Evolutionary conservation across 1,284 basidiomycete genomes (phyloP), one percentile per base, ranked within the genome.

Genomic region (Cutaneotrichosporon dermatis): DNA sequence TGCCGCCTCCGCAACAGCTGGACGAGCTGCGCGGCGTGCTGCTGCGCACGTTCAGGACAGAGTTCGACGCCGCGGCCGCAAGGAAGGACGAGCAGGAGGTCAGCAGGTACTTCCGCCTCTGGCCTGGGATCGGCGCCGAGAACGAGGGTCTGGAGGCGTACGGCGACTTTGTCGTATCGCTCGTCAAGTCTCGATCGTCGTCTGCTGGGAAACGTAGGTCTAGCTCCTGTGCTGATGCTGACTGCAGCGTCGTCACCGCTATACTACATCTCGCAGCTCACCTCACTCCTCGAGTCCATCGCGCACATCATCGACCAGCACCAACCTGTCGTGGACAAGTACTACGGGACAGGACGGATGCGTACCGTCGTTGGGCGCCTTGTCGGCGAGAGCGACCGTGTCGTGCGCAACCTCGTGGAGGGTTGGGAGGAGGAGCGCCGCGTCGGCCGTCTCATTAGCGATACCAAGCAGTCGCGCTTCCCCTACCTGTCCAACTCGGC

Each of bases 241-340:
- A 60, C 66, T 25, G 33, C 74, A 94, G 90, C 88, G 1, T 92
- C 90, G 10, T 93, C 91, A 0, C 88, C 92, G 0, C 79, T 92
- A 25, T 94, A 93, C 78, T 95, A 92, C 74, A 86, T 94, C 62
- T 86, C 89, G 4, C 83, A 86, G 4, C 79, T 97, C 54, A 97
- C 93, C 0, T 87, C 88, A 1, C 82, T 99, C 0, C 94, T 98
- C 66, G 96, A 99, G 79, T 89, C 89, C 57, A 88, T 99, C 46
- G 96, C 95, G 1, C 86, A 91, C 80, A 92, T 99, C 62, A 88
- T 99, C 44, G 93, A 95, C 70, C 93, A 97, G 72, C 96, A 99
- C 74, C 93, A 96, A 70, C 90, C 93, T 1, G 86, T 99, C 1
- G 95, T 99, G 0, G 94, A 98, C 75, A 95, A 95, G 76, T 96